These are phyloP conservation scores for Diaporthe sp. DNA, from an alignment of 2,329 filamentous ascomycete genomes.

Conservation along the genomic window DNA sequence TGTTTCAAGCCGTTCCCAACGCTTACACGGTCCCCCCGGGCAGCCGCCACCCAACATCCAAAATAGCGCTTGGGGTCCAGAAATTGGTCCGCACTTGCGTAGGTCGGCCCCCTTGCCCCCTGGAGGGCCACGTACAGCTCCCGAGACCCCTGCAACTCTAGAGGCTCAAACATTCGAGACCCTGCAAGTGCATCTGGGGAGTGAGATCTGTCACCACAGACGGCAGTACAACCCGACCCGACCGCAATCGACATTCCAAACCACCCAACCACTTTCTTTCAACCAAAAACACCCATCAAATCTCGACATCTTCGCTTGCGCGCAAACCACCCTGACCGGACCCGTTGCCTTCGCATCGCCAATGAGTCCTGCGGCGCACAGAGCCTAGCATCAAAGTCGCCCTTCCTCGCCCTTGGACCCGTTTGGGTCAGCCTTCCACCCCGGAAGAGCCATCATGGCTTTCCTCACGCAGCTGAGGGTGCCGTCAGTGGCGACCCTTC, in stretches of 20 bases:
- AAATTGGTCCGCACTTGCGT: not conserved
- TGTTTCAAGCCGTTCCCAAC: conserved; percentile 13
- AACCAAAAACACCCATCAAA: not conserved
- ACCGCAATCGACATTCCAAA: not conserved
- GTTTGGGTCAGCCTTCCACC: conserved; percentile 31
- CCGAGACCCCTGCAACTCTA: not conserved
- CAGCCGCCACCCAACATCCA: not conserved
- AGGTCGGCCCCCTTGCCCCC: not conserved
- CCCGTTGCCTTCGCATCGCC: not conserved
- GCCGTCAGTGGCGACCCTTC: conserved; percentile 36
- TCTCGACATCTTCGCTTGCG: not conserved
- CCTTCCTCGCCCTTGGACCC: conserved; percentile 20
- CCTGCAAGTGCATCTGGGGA: too few species aligned
- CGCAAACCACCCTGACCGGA: not conserved
- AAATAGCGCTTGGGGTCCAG: conserved; percentile 25
- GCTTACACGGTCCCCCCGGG: not conserved
- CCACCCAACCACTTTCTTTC: not conserved
- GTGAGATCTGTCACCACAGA: conserved; percentile 30
- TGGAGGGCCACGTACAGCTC: conserved; percentile 3
- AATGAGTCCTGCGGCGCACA: not conserved
- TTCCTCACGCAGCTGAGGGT: conserved; percentile 40
- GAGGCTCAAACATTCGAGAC: conserved; percentile 14
- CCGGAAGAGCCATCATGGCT: conserved; percentile 37
- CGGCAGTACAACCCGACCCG: conserved; percentile 3
- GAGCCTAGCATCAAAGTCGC: conserved; percentile 15